These are phyloP conservation scores for Suillus ampliporus DNA, from an alignment of 768 basidiomycete species.

Conservation along the genomic window DNA sequence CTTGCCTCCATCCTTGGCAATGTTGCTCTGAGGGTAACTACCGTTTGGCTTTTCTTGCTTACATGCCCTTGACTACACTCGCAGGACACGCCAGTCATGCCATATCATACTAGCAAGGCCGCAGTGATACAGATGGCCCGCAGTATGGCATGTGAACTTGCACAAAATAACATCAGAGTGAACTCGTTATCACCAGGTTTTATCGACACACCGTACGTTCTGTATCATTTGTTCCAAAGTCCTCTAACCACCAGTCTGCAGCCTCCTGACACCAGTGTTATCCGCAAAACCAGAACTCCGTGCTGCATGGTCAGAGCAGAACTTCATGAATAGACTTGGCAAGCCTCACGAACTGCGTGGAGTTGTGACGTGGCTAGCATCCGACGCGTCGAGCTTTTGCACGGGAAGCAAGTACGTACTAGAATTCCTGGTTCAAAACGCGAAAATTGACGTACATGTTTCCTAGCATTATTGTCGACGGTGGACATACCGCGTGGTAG, in stretches of 20 bases:
- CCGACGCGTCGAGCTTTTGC: slow-evolving; percentile 71
- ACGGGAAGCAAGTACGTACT: slow-evolving; percentile 80
- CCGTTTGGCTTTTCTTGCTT: background rate
- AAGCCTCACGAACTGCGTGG: slow-evolving; percentile 69
- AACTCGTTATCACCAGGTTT: slow-evolving; percentile 73
- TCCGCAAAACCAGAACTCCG: slow-evolving; percentile 61
- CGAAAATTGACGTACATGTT: background rate
- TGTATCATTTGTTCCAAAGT: slow-evolving; percentile 16
- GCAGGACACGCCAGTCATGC: slow-evolving; percentile 68
- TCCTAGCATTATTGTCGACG: slow-evolving; percentile 14
- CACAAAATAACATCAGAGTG: slow-evolving; percentile 62
- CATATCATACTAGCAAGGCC: slow-evolving; percentile 72
- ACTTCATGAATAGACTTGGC: slow-evolving; percentile 69
- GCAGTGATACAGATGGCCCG: slow-evolving; percentile 76
- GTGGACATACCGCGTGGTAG: slow-evolving; percentile 17
- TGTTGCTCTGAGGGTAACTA: slow-evolving; percentile 41
- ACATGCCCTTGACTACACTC: background rate
- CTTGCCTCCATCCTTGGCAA: slow-evolving; percentile 58
- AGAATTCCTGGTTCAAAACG: background rate
- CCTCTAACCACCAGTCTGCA: slow-evolving; percentile 25
- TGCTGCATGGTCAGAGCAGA: slow-evolving; percentile 64
- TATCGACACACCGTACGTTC: slow-evolving; percentile 62
- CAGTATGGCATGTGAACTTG: slow-evolving; percentile 77
- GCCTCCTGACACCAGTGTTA: slow-evolving; percentile 69
- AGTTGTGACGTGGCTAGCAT: slow-evolving; percentile 67